A percentile compares a stretch with the other conserved stretches of the same genome.
Conservation (phyloP, 176 grass and related monocot species). For the Cenchrus americanus region DNA sequence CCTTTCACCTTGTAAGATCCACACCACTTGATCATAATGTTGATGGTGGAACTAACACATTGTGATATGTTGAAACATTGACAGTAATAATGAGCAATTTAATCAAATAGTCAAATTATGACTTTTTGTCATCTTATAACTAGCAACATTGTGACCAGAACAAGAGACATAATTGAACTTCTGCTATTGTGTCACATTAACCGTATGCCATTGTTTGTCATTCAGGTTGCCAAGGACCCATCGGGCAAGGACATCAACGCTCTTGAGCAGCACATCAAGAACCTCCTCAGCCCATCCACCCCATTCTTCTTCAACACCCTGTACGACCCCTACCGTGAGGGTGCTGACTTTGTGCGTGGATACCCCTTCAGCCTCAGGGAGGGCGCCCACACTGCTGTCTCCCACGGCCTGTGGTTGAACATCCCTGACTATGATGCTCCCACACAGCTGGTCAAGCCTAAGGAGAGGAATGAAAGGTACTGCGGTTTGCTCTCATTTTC, state of each 20-base stretch:
- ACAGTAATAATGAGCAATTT: background rate
- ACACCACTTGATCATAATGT: background rate
- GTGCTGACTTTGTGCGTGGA: constrained; percentile 87
- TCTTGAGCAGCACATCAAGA: constrained; percentile 93
- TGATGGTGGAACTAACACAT: background rate
- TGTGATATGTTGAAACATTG: background rate
- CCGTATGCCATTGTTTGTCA: background rate
- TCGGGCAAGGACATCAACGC: constrained; percentile 89
- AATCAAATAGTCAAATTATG: background rate
- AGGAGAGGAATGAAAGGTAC: constrained; percentile 85
- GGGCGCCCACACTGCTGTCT: constrained; percentile 71
- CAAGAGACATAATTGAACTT: background rate
- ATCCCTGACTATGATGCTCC: constrained; percentile 98
- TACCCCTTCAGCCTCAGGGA: constrained; percentile 95
- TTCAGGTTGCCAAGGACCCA: constrained; percentile 91
- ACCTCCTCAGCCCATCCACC: constrained; percentile 76
- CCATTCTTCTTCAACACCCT: constrained; percentile 96
- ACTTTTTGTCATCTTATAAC: background rate
- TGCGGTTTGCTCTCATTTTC: background rate
- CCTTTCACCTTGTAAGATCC: background rate
- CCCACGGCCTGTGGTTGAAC: constrained; percentile 92
- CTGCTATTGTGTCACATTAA: background rate
- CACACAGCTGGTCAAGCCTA: constrained; percentile 88
- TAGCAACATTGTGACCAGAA: background rate
- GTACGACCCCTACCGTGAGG: constrained; percentile 85